Evolutionary conservation across 768 basidiomycete genomes (phyloP), one percentile per base, ranked within the genome.

Genomic region (Mycena belliarum): DNA sequence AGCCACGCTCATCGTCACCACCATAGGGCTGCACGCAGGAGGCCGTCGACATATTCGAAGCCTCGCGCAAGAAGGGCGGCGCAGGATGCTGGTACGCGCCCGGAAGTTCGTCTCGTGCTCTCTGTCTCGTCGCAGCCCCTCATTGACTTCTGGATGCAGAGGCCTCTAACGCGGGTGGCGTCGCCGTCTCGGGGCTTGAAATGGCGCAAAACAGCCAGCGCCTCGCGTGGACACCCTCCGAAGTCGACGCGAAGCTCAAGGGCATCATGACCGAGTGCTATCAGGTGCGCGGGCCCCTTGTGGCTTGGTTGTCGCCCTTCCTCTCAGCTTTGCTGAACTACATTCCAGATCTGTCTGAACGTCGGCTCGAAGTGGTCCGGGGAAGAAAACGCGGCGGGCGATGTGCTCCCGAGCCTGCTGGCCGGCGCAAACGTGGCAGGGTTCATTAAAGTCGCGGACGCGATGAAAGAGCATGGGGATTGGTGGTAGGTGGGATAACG

Each of bases 131-230:
- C 5, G n/a, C n/a, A n/a, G n/a, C 48, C n/a, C 49, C 47, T 18
- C 4, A 38, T 38, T 14, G 41, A 51, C 46, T 32, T 23, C 57
- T 44, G 9, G 6, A 44, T 24, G 1, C 63, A 76, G 75, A 81
- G 73, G 79, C 80, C 7, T 78, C 79, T 69, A 86, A 87, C 74
- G 82, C 80, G 63, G 89, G 89, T 71, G 89, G 89, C 73, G 89
- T 91, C 52, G 87, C 87, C 38, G 87, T 88, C 23, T 88, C 86
- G 10, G 87, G 86, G 63, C 82, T 90, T 61, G 89, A 89, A 77
- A 89, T 89, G 87, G 84, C 86, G 2, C 88, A 89, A 75, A 89
- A 91, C 78, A 86, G 84, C 66, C 80, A 83, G 67, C 76, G 84
- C 33, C 79, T 85, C 44, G 76, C 79, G 42, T 89, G 88, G 88